phyloP scores from a whole-genome alignment of 2,329 filamentous ascomycete species.

The Cladobotryum mycophilum region DNA sequence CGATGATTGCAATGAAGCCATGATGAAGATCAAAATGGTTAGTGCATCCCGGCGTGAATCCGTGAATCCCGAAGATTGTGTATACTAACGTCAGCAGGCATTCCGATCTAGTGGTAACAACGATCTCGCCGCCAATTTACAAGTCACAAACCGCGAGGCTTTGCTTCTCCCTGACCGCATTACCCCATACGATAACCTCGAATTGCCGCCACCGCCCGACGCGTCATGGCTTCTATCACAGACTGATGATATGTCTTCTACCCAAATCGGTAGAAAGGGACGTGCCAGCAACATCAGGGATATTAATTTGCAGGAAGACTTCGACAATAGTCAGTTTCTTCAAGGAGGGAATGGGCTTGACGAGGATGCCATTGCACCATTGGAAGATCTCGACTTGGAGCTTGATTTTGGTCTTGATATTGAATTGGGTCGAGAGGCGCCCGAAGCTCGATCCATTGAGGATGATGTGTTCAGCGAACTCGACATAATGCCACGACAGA shows the following conservation, averaged over 20 bases:
- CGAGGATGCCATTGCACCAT: constrained; percentile 49
- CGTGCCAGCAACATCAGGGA: constrained; percentile 55
- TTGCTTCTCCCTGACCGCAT: constrained; percentile 87
- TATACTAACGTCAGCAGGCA: constrained; percentile 41
- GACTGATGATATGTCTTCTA: constrained; percentile 54
- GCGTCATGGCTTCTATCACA: constrained; percentile 77
- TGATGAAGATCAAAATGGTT: constrained; percentile 99
- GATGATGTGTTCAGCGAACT: constrained; percentile 64
- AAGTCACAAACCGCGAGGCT: constrained; percentile 75
- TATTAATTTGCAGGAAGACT: constrained; percentile 64
- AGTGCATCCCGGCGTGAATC: constrained; percentile 16
- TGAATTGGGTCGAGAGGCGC: constrained; percentile 85
- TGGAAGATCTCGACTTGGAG: constrained; percentile 65
- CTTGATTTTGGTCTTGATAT: constrained; percentile 72
- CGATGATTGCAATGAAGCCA: constrained; percentile 94
- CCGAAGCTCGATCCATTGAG: constrained; percentile 58
- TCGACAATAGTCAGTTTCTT: constrained; percentile 73
- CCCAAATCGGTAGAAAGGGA: constrained; percentile 49
- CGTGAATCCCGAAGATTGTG: not conserved
- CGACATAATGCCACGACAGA: constrained; percentile 50
- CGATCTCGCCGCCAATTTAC: constrained; percentile 79
- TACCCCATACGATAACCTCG: constrained; percentile 79
- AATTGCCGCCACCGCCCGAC: constrained; percentile 77
- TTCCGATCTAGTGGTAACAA: constrained; percentile 94
- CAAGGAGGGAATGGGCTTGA: constrained; percentile 57